These are phyloP conservation scores for Metschnikowia dekortorum DNA, from an alignment of 805 yeast species.

Conservation along the genomic window DNA sequence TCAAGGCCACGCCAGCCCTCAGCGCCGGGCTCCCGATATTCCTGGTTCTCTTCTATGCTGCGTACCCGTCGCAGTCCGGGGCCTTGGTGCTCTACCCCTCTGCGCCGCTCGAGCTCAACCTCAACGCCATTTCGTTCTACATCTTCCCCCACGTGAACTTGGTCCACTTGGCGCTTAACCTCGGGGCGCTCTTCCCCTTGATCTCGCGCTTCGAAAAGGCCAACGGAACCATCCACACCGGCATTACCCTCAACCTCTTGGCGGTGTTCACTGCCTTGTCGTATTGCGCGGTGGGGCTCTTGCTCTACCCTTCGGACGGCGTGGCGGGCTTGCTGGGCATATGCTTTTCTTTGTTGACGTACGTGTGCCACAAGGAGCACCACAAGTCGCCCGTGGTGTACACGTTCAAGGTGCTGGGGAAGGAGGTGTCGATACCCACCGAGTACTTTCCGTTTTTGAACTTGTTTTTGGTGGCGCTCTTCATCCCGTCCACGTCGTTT, in stretches of 20 bases:
- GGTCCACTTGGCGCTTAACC: conserved; percentile 59
- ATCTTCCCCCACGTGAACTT: conserved; percentile 64
- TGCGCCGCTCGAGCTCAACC: conserved; percentile 43
- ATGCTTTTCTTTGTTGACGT: conserved; percentile 64
- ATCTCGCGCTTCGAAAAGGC: conserved; percentile 60
- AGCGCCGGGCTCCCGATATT: conserved; percentile 60
- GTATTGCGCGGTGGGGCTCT: conserved; percentile 48
- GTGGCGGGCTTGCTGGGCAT: conserved; percentile 73
- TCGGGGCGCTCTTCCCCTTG: conserved; percentile 53
- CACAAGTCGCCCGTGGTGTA: conserved; percentile 36
- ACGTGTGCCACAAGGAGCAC: conserved; percentile 48
- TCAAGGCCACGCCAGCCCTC: conserved; percentile 46
- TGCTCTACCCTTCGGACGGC: conserved; percentile 48
- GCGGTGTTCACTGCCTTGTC: conserved; percentile 67
- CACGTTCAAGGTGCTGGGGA: conserved; percentile 26
- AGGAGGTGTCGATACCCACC: conserved; percentile 52
- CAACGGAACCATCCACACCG: conserved; percentile 85
- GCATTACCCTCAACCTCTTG: conserved; percentile 66
- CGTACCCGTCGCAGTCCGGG: conserved; percentile 19
- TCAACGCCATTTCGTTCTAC: conserved; percentile 62
- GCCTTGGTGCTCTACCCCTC: conserved; percentile 34
- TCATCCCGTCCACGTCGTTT: conserved; percentile 65
- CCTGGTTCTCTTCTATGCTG: conserved; percentile 41
- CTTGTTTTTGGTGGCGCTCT: conserved; percentile 44
- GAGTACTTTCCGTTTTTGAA: conserved; percentile 50